Evolutionary conservation across 148 eudicot genomes (phyloP).

Genomic region (Mesembryanthemum crystallinum): DNA sequence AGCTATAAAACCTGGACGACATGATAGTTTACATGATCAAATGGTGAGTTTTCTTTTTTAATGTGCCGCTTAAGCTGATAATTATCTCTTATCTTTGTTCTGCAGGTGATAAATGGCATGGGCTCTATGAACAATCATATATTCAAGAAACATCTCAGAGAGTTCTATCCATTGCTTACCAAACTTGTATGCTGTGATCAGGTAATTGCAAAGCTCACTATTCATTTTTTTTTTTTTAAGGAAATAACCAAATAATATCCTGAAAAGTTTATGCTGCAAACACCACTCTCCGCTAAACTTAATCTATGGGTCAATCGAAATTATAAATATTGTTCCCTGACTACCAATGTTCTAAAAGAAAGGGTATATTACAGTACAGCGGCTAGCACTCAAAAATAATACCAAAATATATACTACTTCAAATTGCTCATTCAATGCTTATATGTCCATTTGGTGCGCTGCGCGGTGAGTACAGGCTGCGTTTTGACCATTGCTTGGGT

Average conservation of each 20-base stretch:
- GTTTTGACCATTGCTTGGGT: no score
- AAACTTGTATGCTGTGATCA: constrained; percentile 97
- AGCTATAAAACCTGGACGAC: neutral
- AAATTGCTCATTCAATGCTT: no score
- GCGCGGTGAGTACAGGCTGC: no score
- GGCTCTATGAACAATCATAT: constrained; percentile 71
- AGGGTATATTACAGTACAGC: neutral
- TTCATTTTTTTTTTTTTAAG: constrained; percentile 13
- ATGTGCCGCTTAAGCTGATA: constrained; percentile 2
- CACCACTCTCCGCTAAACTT: neutral
- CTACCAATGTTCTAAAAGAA: neutral
- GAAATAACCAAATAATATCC: neutral
- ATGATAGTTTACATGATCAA: neutral
- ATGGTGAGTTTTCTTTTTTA: neutral
- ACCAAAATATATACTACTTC: neutral
- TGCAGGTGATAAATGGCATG: constrained; percentile 93
- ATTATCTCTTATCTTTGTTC: constrained; percentile 10
- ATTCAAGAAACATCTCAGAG: constrained; percentile 77
- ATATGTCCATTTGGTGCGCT: no score
- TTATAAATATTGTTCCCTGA: no score
- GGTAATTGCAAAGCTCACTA: constrained; percentile 40
- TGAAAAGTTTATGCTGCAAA: neutral
- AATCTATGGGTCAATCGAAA: neutral
- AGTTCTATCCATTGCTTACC: constrained; percentile 90
- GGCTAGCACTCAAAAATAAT: neutral